These are phyloP conservation scores for Mucor saturninus DNA, from an alignment of 371 early-diverging fungal species.

Conservation along the genomic window DNA sequence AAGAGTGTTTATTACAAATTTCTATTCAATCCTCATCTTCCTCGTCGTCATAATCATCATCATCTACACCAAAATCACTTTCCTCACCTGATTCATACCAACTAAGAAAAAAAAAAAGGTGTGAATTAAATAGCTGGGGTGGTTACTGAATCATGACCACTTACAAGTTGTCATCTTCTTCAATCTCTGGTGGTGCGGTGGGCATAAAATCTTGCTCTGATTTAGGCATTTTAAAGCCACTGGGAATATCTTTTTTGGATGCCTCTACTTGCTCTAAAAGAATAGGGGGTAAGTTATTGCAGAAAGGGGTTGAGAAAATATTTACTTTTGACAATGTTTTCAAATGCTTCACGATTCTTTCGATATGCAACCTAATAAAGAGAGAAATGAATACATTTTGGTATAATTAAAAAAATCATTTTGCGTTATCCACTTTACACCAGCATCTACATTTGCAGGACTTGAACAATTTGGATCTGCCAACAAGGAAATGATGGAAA, in stretches of 20 bases:
- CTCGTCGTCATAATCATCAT: slow-evolving; percentile 43
- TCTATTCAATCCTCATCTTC: slow-evolving; percentile 21
- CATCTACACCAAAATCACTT: slow-evolving; percentile 53
- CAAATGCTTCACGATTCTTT: slow-evolving; percentile 71
- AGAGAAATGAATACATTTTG: slow-evolving; percentile 2
- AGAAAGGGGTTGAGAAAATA: not conserved
- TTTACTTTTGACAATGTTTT: slow-evolving; percentile 69
- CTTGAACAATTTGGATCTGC: slow-evolving; percentile 97
- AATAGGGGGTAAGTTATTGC: slow-evolving; percentile 3
- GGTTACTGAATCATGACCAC: too few relatives aligned
- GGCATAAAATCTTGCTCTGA: slow-evolving; percentile 55
- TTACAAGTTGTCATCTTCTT: slow-evolving; percentile 59
- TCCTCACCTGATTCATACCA: slow-evolving; percentile 64
- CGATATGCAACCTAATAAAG: slow-evolving; percentile 74
- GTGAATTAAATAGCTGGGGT: too few relatives aligned
- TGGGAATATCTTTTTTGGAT: slow-evolving; percentile 59
- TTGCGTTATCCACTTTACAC: slow-evolving; percentile 50
- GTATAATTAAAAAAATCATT: not conserved
- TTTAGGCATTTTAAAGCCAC: slow-evolving; percentile 59
- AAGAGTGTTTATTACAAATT: slow-evolving; percentile 1
- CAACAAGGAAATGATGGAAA: slow-evolving; percentile 89
- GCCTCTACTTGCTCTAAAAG: slow-evolving; percentile 57
- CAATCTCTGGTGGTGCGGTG: slow-evolving; percentile 50
- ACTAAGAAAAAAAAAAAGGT: slow-evolving; percentile 24
- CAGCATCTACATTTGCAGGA: slow-evolving; percentile 87